Evolutionary conservation across 306 rosid genomes (phyloP).

Genomic region (Prosopis cineraria): DNA sequence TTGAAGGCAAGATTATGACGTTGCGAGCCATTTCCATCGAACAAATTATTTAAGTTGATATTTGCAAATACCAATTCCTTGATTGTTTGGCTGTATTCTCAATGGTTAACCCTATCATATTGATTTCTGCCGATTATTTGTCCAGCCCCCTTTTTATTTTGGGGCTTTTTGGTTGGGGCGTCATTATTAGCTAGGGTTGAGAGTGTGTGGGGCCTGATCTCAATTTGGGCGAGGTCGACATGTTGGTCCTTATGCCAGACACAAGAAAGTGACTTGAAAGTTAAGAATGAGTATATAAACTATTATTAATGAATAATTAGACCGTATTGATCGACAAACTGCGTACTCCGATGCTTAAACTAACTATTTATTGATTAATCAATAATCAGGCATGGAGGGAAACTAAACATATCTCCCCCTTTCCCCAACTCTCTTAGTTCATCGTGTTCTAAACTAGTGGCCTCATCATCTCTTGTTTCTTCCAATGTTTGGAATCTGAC

Average conservation of each 20-base stretch:
- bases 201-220: constrained; percentile 44
- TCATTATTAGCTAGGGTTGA: constrained; percentile 55
- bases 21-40: not conserved
- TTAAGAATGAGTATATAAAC: constrained; percentile 33
- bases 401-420: constrained; percentile 11
- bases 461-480: constrained; percentile 59
- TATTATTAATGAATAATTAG: constrained; percentile 43
- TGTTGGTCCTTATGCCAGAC: constrained; percentile 64
- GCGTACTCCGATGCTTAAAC: constrained; percentile 51
- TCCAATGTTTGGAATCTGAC: constrained; percentile 49
- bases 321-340: constrained; percentile 64
- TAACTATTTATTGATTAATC: too few species aligned
- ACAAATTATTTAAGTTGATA: not conserved
- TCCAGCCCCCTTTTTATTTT: constrained; percentile 8
- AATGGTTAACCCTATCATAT: not conserved
- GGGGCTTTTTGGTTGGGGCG: constrained; percentile 43
- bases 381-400: constrained; percentile 30
- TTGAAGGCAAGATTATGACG: not conserved
- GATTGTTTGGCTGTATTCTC: constrained; percentile 20
- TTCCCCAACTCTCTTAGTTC: constrained; percentile 29
- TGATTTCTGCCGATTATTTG: constrained; percentile 8
- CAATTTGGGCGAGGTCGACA: constrained; percentile 62
- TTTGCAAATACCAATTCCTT: not conserved
- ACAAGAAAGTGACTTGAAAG: constrained; percentile 52
- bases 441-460: constrained; percentile 41